Base-by-base conservation (phyloP, 441 rosid species). In the Raphanus hybrid region DNA sequence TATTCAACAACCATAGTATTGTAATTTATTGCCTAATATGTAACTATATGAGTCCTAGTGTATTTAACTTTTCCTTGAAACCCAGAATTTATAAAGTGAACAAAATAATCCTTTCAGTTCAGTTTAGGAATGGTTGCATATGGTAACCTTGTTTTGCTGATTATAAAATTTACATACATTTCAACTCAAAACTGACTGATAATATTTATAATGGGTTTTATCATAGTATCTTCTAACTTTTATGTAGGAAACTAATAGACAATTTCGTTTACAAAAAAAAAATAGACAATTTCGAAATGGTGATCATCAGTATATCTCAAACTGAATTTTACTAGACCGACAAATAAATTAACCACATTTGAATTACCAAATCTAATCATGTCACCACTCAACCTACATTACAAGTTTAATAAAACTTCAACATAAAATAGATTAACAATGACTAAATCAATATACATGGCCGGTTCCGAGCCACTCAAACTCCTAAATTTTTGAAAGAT, bases 61-160 rank as follows among this genome's bases (percentile, higher is more conserved):
- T 66, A 55, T 55, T 55, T 55, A 55, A 55, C 26, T 11, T 55
- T 55, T 55, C 60, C 15, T 41, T 43, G 48, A 43, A 66, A 11
- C 29, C 37, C 34, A 66, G 14, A 35, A 66, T 43, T 66, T 20
- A 65, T 18, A 20, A 34, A 20, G 55, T 65, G 18, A 16, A 12
- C 50, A 16, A 63, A 34, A 16, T 8, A 35, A 64, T 6, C 12
- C 12, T 15, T 63, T 63, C 23, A 6, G 57, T 16, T 55, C 26
- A 63, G 12, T 15, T 15, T 15, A n/a, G 16, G 50, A 5, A 48
- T 12, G 54, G 54, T n/a, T 48, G 54, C 54, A 43, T 14, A 50
- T 54, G 59, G 11, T 54, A 54, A 54, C 59, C 23, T 54, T 15
- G 59, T 54, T 16, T 54, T 54, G 1, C 7, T 54, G 1, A 15